These are phyloP conservation scores for Neopestalotiopsis sp. DNA, from an alignment of 2,329 filamentous ascomycete species.

Conservation along the genomic window DNA sequence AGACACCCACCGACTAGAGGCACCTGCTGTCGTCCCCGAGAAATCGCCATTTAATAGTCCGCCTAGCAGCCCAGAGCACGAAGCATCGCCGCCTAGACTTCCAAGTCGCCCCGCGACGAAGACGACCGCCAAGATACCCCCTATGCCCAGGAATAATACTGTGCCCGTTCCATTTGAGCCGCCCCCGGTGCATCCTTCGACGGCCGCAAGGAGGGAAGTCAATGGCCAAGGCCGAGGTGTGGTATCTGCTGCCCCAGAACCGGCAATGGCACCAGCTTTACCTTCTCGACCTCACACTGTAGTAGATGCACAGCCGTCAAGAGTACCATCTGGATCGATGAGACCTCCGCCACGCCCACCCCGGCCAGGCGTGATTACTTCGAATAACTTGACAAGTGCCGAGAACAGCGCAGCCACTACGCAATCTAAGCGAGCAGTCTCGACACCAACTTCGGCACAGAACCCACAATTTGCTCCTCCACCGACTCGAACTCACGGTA, in stretches of 20 bases:
- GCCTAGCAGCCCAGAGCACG: conserved; percentile 70
- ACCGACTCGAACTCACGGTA: conserved; percentile 48
- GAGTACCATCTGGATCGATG: conserved; percentile 34
- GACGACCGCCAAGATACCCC: conserved; percentile 33
- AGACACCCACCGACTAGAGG: conserved; percentile 35
- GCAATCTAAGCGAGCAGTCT: not conserved
- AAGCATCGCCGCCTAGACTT: conserved; percentile 56
- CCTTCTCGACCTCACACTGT: conserved; percentile 53
- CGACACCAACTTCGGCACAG: conserved; percentile 51
- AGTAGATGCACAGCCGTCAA: conserved; percentile 37
- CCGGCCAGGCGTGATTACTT: conserved; percentile 37
- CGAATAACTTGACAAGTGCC: conserved; percentile 20
- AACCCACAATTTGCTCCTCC: conserved; percentile 47
- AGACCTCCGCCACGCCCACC: conserved; percentile 52
- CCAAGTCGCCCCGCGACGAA: conserved; percentile 54
- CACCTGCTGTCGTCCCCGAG: conserved; percentile 44
- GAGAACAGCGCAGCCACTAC: conserved; percentile 43
- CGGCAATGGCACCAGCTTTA: conserved; percentile 55
- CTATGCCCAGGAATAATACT: conserved; percentile 36
- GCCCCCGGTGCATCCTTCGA: conserved; percentile 57
- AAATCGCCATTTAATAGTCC: conserved; percentile 88
- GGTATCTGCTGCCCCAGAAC: conserved; percentile 46
- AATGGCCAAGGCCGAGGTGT: conserved; percentile 46
- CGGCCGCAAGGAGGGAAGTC: conserved; percentile 50
- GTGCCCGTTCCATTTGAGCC: conserved; percentile 51